Base-by-base conservation (phyloP, 2,329 filamentous ascomycete genomes). In the Beauveria bassiana region DNA sequence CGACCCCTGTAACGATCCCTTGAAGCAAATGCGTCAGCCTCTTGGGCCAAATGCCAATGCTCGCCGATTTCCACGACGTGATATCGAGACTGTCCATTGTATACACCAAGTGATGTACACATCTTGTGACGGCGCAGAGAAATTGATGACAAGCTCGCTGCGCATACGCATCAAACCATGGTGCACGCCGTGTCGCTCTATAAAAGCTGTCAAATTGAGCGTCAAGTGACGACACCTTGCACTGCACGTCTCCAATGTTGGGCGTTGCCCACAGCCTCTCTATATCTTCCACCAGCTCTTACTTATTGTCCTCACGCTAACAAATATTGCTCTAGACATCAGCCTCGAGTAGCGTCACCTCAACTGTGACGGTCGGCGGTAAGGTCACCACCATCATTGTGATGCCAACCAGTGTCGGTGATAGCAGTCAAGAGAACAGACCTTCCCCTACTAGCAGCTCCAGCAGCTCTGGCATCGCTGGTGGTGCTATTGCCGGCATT, bases 351-450 rank as follows among this genome's bases (percentile, higher is more conserved):
- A 52, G 24, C 52, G 20, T 66, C 0, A 67, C 83, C 2, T 74
- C 79, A 67, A 87, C 84, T 0, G 77, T 86, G 10, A 86, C 83
- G 0, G 75, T 77, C 7, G 79, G 76, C 10, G 83, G 83, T 20
- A 78, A 73, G 5, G 73, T 85, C 24, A 78, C 76, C 62, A 86
- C 83, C 1, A 78, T 87, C 3, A 85, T 81, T 1, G 76, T 82
- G 18, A 75, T 75, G 7, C 81, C 82, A 0, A 78, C 78, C 1
- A 64, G 64, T 8, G 69, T 67, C 18, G 3, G 66, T 67, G 66
- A 66, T 47, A 66, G 67, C 34, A 67, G 64, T 18, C 61, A 60
- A 45, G 61, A 63, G 8, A 61, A 62, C 2, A 62, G 63, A 20
- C 64, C 57, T 18, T 61, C 64, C 46, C 62, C 59, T 12, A 50